Percentiles rank a stretch among this genome's conserved stretches.
phyloP scores from a whole-genome alignment of 768 basidiomycete species.

The Calocera viscosa region DNA sequence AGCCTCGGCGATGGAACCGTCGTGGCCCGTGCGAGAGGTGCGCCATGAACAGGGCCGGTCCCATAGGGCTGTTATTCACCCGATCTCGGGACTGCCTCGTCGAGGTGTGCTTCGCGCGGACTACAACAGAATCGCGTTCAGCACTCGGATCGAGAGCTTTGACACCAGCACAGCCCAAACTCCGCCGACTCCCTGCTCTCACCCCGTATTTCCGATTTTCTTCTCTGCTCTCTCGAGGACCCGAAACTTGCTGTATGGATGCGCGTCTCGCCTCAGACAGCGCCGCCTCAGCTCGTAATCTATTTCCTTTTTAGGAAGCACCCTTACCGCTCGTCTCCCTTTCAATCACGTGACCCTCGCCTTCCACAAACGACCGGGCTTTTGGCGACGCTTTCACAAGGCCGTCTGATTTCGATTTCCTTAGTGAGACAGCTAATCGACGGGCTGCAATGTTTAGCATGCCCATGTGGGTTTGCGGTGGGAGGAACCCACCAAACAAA shows the following conservation, averaged over 20 bases:
- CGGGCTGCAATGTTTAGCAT: no score
- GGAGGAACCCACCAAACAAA: no score
- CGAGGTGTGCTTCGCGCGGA: slow-evolving; percentile 3
- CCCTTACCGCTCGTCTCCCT: neutral
- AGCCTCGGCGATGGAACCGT: neutral
- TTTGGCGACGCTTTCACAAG: no score
- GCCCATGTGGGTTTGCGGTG: no score
- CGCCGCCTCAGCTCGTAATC: neutral
- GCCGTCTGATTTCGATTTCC: no score
- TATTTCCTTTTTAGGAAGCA: slow-evolving; percentile 5
- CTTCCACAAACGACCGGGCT: no score
- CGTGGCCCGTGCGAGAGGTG: slow-evolving; percentile 7
- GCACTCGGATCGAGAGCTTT: neutral
- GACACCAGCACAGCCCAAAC: neutral
- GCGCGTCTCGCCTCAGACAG: neutral
- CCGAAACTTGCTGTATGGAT: neutral
- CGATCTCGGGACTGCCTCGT: neutral
- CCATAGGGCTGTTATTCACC: slow-evolving; percentile 8
- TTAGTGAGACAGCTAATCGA: no score
- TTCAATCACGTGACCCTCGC: neutral
- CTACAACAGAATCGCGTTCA: slow-evolving; percentile 5
- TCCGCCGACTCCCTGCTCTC: neutral
- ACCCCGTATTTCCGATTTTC: neutral
- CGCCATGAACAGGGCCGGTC: slow-evolving; percentile 8
- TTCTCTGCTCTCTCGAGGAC: neutral